Percentiles rank a stretch among this genome's conserved stretches.
Evolutionary conservation across 805 yeast species (phyloP).

Genomic region (Lipomyces yamanashiensis): DNA sequence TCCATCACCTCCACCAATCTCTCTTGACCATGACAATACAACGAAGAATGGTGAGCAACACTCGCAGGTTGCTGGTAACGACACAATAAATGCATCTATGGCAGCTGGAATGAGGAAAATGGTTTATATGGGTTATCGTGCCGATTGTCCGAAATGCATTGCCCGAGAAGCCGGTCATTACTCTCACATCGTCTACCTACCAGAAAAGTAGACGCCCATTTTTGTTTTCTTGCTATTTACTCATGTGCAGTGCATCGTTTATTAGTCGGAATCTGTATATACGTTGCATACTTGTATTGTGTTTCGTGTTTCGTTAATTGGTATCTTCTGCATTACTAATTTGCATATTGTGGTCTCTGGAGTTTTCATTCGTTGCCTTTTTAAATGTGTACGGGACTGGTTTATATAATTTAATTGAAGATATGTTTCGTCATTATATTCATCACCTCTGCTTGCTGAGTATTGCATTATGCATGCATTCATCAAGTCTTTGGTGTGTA

Average conservation of each 20-base stretch:
- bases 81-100: background rate
- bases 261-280: background rate
- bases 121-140: constrained; percentile 31
- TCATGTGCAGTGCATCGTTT: background rate
- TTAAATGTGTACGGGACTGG: no score
- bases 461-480: no score
- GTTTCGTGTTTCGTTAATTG: background rate
- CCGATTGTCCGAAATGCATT: constrained; percentile 31
- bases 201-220: background rate
- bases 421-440: no score
- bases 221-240: background rate
- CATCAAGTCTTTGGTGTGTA: no score
- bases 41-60: background rate
- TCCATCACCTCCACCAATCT: constrained; percentile 5
- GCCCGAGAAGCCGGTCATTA: constrained; percentile 31
- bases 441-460: no score
- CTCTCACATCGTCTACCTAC: constrained; percentile 24
- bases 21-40: constrained; percentile 1
- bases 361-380: no score
- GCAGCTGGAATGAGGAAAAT: background rate
- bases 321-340: background rate
- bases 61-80: background rate
- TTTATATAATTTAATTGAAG: no score
- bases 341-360: background rate
- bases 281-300: background rate